These are phyloP conservation scores for Periconia digitata DNA, from an alignment of 2,329 filamentous ascomycete species.

Conservation along the genomic window DNA sequence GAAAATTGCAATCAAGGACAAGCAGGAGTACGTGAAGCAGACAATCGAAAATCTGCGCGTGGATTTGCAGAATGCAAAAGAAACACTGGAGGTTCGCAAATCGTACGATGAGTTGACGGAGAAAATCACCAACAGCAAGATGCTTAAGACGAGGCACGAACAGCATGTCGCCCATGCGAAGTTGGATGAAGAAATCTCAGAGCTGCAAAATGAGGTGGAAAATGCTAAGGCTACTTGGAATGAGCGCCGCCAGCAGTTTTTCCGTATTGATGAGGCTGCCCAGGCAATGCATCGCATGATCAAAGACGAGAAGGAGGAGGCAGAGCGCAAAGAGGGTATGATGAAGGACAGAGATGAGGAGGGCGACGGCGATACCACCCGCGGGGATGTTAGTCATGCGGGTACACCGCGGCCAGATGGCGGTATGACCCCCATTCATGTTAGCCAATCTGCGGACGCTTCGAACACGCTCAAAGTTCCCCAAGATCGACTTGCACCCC, in stretches of 20 bases:
- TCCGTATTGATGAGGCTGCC: constrained; percentile 86
- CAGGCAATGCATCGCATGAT: constrained; percentile 82
- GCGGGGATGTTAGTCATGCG: constrained; percentile 43
- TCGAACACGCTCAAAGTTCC: constrained; percentile 29
- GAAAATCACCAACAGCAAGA: constrained; percentile 78
- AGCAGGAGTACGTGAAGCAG: constrained; percentile 75
- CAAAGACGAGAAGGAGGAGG: constrained; percentile 92
- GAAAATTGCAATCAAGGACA: constrained; percentile 75
- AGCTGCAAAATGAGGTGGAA: constrained; percentile 80
- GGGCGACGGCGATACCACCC: constrained; percentile 40
- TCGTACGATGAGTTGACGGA: constrained; percentile 86
- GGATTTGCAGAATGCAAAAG: constrained; percentile 68
- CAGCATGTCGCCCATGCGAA: constrained; percentile 77
- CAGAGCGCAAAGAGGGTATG: constrained; percentile 77
- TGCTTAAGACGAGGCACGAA: constrained; percentile 81
- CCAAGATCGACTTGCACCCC: constrained; percentile 33
- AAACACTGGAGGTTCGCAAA: constrained; percentile 75
- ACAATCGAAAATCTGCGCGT: constrained; percentile 71
- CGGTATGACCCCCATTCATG: constrained; percentile 44
- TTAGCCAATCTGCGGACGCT: constrained; percentile 33
- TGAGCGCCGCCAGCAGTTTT: constrained; percentile 84
- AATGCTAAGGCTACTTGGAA: constrained; percentile 82
- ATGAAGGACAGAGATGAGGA: constrained; percentile 47
- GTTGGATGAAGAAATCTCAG: constrained; percentile 83
- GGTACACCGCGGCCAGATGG: constrained; percentile 50